Evolutionary conservation across 140 eudicot genomes (phyloP).

Genomic region (Oenanthe javanica): DNA sequence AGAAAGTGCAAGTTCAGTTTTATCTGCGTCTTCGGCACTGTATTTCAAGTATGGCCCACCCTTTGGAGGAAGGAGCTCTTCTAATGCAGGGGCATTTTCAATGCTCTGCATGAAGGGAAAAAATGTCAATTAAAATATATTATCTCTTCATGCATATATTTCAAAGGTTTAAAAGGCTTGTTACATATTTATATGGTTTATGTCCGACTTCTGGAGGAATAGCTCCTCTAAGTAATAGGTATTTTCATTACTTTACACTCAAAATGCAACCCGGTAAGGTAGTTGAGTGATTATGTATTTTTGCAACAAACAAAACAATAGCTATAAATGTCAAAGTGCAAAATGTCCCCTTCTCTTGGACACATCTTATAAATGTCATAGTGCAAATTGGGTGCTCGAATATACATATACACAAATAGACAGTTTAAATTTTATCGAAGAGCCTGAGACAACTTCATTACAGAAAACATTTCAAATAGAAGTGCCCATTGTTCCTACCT

Average conservation of each 20-base stretch:
- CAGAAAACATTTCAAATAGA: neutral
- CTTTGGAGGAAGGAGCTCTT: conserved; percentile 95
- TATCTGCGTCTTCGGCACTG: conserved; percentile 55
- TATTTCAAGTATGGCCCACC: conserved; percentile 72
- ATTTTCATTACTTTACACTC: neutral
- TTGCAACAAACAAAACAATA: no score
- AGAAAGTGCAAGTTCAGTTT: conserved; percentile 61
- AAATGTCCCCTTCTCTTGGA: no score
- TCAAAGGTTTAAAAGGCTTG: neutral
- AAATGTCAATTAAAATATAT: neutral
- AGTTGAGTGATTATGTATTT: no score
- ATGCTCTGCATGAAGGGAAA: conserved; percentile 45
- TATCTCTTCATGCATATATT: neutral
- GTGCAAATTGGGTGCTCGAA: neutral
- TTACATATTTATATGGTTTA: no score
- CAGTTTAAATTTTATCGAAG: neutral
- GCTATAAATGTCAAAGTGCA: no score
- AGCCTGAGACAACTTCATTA: neutral
- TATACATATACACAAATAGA: neutral
- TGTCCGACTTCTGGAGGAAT: neutral
- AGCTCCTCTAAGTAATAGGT: neutral
- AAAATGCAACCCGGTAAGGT: no score
- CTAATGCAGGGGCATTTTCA: conserved; percentile 86
- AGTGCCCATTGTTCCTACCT: neutral
- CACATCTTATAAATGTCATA: no score